Conservation (phyloP, 2,329 filamentous ascomycete species). For the Diplocarpon rosae region DNA sequence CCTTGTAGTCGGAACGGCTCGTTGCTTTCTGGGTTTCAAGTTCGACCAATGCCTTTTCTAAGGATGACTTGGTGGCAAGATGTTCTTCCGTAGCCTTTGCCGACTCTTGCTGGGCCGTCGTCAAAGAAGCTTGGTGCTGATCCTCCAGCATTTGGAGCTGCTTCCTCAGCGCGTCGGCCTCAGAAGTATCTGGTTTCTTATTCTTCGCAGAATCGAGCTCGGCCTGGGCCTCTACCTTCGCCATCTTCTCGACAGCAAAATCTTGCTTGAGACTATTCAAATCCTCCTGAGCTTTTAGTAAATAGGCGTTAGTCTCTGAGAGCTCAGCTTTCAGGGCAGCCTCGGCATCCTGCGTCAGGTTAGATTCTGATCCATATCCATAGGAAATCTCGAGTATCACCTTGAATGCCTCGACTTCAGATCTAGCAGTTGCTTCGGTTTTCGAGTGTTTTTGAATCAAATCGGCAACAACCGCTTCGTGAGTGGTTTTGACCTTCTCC, state of each 20-base stretch:
- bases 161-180: conserved; percentile 39
- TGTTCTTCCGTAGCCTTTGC: conserved; percentile 32
- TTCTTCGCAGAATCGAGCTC: conserved; percentile 48
- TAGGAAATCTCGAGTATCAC: conserved; percentile 22
- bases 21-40: conserved; percentile 41
- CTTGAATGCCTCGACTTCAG: conserved; percentile 19
- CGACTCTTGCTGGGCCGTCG: conserved; percentile 26
- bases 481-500: conserved; percentile 19
- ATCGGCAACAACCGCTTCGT: neutral
- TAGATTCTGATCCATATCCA: conserved; percentile 27
- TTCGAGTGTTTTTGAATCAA: neutral
- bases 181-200: conserved; percentile 44
- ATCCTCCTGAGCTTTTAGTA: conserved; percentile 19
- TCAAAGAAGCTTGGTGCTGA: conserved; percentile 34
- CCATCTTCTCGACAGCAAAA: conserved; percentile 32
- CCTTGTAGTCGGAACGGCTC: conserved; percentile 41
- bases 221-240: conserved; percentile 35
- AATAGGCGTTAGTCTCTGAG: conserved; percentile 32
- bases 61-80: conserved; percentile 19
- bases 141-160: conserved; percentile 40
- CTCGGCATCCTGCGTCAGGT: conserved; percentile 29
- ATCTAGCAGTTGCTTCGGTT: conserved; percentile 24
- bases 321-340: conserved; percentile 35
- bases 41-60: conserved; percentile 40
- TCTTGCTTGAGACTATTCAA: conserved; percentile 22